Base-by-base conservation (phyloP, 192 early-diverging fungal species). In the Cetraspora pellucida region DNA sequence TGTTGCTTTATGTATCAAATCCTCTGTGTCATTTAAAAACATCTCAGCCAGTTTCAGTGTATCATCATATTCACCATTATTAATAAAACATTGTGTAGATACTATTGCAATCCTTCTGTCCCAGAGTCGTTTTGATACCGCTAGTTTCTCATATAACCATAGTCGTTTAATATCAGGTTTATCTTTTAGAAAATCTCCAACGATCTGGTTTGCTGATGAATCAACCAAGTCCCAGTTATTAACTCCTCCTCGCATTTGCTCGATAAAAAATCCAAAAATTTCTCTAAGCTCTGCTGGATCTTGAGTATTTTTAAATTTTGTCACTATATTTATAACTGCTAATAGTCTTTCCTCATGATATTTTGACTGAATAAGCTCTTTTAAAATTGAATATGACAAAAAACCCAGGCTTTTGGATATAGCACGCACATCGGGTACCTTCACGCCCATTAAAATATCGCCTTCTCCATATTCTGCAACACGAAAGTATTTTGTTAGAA, bases 221-320 rank as follows among this genome's bases (percentile, higher is more conserved):
- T 74, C 73, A 23, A 74, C 73, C 17, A 74, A 63, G 61, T 74
- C 73, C 73, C 73, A 74, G 28, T 74, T 74, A 49, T 74, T 45
- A 61, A 74, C 37, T 7, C 73, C 73, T 19, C 46, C 25, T 47
- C 37, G 43, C 73, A 74, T 74, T 10, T 74, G 57, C 8, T 58
- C 46, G 43, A 49, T 16, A 63, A 46, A 74, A 31, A 74, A 74
- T 10, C 28, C 16, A 28, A 74, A 74, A 14, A 74, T 61, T 0
- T 9, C 30, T 25, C 46, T 21, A 14, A 45, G 19, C 10, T 61
- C 44, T 14, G 9, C 21, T 27, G 19, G 16, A 63, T 74, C 47
- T 46, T 74, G 31, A 19, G 44, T 44, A 3, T 25, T 61, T 63
- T 74, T 59, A 47, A 21, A 74, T 61, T 47, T 59, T 10, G 37